phyloP scores from a whole-genome alignment of 2,329 filamentous ascomycete genomes.

The Ophiobolus disseminans region DNA sequence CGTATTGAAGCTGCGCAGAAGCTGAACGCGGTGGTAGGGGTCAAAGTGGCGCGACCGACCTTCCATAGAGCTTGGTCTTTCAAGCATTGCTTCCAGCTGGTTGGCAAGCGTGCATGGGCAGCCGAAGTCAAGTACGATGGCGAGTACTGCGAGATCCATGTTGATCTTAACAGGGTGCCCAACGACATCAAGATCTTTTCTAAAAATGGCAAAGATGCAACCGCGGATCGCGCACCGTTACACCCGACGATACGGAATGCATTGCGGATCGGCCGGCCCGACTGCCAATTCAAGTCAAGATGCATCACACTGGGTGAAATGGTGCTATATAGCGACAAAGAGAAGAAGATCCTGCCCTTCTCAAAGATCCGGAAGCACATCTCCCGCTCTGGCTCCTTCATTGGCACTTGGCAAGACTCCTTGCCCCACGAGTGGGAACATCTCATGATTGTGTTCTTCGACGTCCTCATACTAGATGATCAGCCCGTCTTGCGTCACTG shows the following conservation, averaged over 20 bases:
- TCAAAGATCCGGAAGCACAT: constrained; percentile 85
- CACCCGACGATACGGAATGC: constrained; percentile 70
- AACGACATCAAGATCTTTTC: constrained; percentile 81
- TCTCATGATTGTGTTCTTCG: constrained; percentile 68
- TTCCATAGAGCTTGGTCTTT: constrained; percentile 62
- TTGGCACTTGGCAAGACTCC: constrained; percentile 74
- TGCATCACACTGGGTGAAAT: constrained; percentile 88
- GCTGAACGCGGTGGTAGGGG: constrained; percentile 50
- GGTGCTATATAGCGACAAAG: constrained; percentile 74
- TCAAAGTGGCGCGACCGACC: constrained; percentile 55
- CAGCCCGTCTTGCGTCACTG: constrained; percentile 59
- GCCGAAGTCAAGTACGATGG: constrained; percentile 85
- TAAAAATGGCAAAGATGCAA: constrained; percentile 91
- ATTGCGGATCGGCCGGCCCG: constrained; percentile 65
- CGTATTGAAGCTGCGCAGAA: constrained; percentile 49
- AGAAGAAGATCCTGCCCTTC: constrained; percentile 73
- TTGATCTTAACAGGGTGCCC: constrained; percentile 67
- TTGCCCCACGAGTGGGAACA: constrained; percentile 63
- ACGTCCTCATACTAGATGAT: constrained; percentile 65
- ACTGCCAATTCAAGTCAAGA: constrained; percentile 65
- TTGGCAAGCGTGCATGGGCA: constrained; percentile 67
- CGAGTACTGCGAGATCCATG: constrained; percentile 86
- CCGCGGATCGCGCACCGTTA: constrained; percentile 69
- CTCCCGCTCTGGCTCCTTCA: constrained; percentile 71
- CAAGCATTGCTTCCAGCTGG: constrained; percentile 75